These are phyloP conservation scores for Candida insectorum DNA, from an alignment of 805 yeast genomes.

Conservation along the genomic window DNA sequence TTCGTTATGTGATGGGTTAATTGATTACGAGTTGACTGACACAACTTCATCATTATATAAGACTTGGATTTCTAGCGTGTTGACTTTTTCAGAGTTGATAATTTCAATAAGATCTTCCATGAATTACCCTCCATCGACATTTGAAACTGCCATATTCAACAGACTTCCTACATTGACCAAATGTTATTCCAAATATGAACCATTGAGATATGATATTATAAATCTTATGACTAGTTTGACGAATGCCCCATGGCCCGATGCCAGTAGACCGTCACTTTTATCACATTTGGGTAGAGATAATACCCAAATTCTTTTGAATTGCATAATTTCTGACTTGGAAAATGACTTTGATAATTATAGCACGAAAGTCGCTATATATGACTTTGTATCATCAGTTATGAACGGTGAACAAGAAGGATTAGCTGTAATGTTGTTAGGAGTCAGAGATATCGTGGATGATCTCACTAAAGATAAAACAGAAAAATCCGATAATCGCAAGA, in stretches of 20 bases:
- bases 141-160: constrained; percentile 60
- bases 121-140: constrained; percentile 52
- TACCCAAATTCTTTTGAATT: constrained; percentile 56
- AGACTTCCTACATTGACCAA: constrained; percentile 55
- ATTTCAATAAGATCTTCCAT: constrained; percentile 53
- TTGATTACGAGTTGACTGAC: constrained; percentile 39
- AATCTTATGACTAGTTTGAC: constrained; percentile 57
- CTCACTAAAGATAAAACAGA: constrained; percentile 18
- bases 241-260: constrained; percentile 51
- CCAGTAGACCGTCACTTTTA: constrained; percentile 69
- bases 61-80: constrained; percentile 47
- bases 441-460: constrained; percentile 47
- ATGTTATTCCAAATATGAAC: constrained; percentile 49
- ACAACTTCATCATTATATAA: constrained; percentile 45
- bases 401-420: constrained; percentile 75
- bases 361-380: constrained; percentile 55
- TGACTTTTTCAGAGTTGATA: constrained; percentile 55
- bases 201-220: constrained; percentile 50
- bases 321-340: constrained; percentile 58
- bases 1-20: constrained; percentile 34
- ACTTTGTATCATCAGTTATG: constrained; percentile 65
- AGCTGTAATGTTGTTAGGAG: constrained; percentile 65
- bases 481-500: constrained; percentile 7
- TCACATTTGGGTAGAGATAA: constrained; percentile 73
- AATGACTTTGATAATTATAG: constrained; percentile 50